Conservation (phyloP, 2,329 filamentous ascomycete genomes). For the Xenosphaeropsis pyriputrescens region DNA sequence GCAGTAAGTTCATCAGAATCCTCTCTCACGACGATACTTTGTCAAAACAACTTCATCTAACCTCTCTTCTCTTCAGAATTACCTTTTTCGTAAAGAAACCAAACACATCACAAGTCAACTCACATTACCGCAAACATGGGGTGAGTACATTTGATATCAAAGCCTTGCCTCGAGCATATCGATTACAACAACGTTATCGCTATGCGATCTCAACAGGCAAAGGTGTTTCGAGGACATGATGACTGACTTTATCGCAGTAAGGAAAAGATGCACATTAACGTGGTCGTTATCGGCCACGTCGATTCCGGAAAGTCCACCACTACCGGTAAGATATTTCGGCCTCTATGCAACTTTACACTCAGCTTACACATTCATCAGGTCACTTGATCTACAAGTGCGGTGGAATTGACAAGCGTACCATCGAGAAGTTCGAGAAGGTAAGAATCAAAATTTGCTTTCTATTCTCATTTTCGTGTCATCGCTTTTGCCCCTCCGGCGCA, state of each 20-base stretch:
- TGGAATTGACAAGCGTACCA: conserved; percentile 99
- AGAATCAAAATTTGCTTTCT: conserved; percentile 19
- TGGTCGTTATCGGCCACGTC: conserved; percentile 99
- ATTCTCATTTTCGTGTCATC: conserved; percentile 2
- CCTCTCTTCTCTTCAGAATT: conserved; percentile 9
- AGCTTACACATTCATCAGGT: conserved; percentile 36
- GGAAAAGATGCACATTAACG: conserved; percentile 93
- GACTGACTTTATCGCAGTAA: conserved; percentile 46
- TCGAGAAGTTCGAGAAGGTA: conserved; percentile 99
- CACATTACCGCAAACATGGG: conserved; percentile 19
- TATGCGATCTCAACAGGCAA: conserved; percentile 3
- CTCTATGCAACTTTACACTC: conserved; percentile 6
- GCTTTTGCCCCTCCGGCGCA: conserved; percentile 10
- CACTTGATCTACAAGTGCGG: conserved; percentile 99
- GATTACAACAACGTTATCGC: conserved; percentile 7
- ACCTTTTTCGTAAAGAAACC: conserved; percentile 8
- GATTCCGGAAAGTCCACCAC: conserved; percentile 99
- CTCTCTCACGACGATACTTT: conserved; percentile 3
- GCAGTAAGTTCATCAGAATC: conserved; percentile 4
- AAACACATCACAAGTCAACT: conserved; percentile 10
- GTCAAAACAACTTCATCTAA: conserved; percentile 5
- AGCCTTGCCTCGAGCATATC: conserved; percentile 1
- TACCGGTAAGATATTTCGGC: conserved; percentile 47
- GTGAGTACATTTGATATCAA: conserved; percentile 10
- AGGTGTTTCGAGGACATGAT: conserved; percentile 2